A percentile compares a stretch with the other conserved stretches of the same genome.
Conservation (phyloP, 1,284 basidiomycete species). For the Irpex lacteus region DNA sequence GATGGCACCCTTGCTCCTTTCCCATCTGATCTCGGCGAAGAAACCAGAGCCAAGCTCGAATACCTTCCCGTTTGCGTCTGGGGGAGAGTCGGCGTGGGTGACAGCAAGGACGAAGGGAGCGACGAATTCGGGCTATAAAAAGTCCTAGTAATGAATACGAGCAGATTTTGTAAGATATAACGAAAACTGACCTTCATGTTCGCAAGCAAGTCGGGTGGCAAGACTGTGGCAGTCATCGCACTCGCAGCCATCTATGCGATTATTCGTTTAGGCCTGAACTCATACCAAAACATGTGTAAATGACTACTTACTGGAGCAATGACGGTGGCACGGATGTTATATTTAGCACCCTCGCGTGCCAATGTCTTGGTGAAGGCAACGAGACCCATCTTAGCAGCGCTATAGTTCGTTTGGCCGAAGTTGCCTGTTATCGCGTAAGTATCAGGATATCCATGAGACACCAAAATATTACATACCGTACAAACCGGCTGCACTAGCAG, state of each 20-base stretch:
- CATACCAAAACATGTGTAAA: no score
- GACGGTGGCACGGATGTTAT: constrained; percentile 85
- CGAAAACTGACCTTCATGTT: constrained; percentile 67
- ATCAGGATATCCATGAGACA: not conserved
- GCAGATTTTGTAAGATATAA: not conserved
- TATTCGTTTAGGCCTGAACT: no score
- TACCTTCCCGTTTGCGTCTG: constrained; percentile 79
- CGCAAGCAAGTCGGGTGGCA: constrained; percentile 96
- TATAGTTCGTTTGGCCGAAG: constrained; percentile 96
- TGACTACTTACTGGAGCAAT: constrained; percentile 78
- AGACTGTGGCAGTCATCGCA: constrained; percentile 91
- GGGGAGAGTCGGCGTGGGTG: constrained; percentile 73
- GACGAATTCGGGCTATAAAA: constrained; percentile 79
- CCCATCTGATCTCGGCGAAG: constrained; percentile 91
- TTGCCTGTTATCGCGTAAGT: constrained; percentile 56
- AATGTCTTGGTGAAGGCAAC: constrained; percentile 92
- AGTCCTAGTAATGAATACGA: not conserved
- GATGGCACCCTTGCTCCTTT: constrained; percentile 82
- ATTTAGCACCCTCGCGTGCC: constrained; percentile 88
- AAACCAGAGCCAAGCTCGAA: constrained; percentile 97
- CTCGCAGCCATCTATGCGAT: constrained; percentile 79
- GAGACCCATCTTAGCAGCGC: constrained; percentile 88
- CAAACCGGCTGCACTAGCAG: constrained; percentile 84
- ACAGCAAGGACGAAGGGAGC: constrained; percentile 87
- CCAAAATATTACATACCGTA: constrained; percentile 49